Conservation (phyloP, 257 asterid genomes). For the Penstemon newberryi region DNA sequence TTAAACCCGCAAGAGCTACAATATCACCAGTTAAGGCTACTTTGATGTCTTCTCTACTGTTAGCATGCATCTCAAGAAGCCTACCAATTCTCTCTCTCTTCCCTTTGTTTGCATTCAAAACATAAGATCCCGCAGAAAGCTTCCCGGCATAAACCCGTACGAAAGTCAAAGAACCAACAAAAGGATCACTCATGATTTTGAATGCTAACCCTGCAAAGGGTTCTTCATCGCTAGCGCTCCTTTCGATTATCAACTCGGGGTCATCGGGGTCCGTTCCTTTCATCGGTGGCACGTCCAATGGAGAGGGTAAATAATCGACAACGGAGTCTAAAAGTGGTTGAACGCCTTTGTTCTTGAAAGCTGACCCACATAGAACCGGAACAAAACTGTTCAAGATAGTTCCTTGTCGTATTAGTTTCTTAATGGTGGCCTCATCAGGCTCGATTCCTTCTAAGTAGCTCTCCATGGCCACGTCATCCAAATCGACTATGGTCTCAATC, state of each 20-base stretch:
- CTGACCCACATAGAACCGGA: slow-evolving; percentile 92
- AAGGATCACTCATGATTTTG: slow-evolving; percentile 91
- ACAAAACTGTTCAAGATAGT: slow-evolving; percentile 64
- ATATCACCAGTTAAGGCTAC: slow-evolving; percentile 86
- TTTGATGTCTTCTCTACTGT: slow-evolving; percentile 89
- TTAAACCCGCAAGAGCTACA: slow-evolving; percentile 92
- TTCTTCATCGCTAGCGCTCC: slow-evolving; percentile 58
- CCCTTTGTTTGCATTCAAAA: slow-evolving; percentile 84
- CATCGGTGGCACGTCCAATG: slow-evolving; percentile 84
- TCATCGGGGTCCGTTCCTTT: slow-evolving; percentile 91
- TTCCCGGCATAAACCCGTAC: slow-evolving; percentile 85
- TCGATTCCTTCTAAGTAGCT: slow-evolving; percentile 79
- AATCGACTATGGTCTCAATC: slow-evolving; percentile 76
- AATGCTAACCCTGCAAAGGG: slow-evolving; percentile 95
- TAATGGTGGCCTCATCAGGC: slow-evolving; percentile 78
- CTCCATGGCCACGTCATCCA: slow-evolving; percentile 91
- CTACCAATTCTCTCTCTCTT: slow-evolving; percentile 93
- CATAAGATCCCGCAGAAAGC: slow-evolving; percentile 85
- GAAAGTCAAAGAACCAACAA: slow-evolving; percentile 92
- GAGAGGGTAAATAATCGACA: slow-evolving; percentile 88
- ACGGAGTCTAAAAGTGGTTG: slow-evolving; percentile 92
- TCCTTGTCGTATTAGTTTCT: slow-evolving; percentile 72
- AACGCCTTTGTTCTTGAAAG: slow-evolving; percentile 94
- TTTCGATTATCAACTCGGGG: slow-evolving; percentile 60
- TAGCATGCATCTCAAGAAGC: slow-evolving; percentile 94